These are phyloP conservation scores for Zymoseptoria brevis DNA, from an alignment of 2,329 filamentous ascomycete species.

Conservation along the genomic window DNA sequence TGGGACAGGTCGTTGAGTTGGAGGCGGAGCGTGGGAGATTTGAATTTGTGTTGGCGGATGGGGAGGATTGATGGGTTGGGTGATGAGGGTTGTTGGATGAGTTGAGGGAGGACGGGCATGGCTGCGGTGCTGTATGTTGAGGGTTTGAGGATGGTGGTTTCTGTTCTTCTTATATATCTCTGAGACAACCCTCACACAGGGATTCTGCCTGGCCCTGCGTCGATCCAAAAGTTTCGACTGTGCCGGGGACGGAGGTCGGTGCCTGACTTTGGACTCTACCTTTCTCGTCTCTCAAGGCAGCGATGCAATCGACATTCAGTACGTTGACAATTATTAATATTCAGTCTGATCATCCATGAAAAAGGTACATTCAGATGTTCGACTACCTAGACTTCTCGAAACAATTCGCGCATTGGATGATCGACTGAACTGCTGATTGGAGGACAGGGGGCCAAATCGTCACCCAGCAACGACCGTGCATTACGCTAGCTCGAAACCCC, in stretches of 20 bases:
- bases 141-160: neutral
- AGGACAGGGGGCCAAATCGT: neutral
- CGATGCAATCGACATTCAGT: too few species aligned
- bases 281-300: too few species aligned
- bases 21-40: constrained; percentile 40
- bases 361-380: neutral
- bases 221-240: neutral
- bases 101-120: constrained; percentile 11
- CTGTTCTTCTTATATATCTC: neutral
- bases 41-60: constrained; percentile 27
- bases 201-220: neutral
- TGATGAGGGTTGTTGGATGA: constrained; percentile 9
- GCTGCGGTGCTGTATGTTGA: neutral
- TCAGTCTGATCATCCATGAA: too few species aligned
- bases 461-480: neutral
- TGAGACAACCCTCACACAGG: neutral
- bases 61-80: constrained; percentile 11
- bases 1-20: constrained; percentile 44
- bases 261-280: neutral
- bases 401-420: neutral
- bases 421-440: neutral
- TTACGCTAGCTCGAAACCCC: neutral
- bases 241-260: neutral
- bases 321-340: too few species aligned
- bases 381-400: neutral